phyloP scores from a whole-genome alignment of 768 basidiomycete genomes.

The Cyclocybe cylindracea region DNA sequence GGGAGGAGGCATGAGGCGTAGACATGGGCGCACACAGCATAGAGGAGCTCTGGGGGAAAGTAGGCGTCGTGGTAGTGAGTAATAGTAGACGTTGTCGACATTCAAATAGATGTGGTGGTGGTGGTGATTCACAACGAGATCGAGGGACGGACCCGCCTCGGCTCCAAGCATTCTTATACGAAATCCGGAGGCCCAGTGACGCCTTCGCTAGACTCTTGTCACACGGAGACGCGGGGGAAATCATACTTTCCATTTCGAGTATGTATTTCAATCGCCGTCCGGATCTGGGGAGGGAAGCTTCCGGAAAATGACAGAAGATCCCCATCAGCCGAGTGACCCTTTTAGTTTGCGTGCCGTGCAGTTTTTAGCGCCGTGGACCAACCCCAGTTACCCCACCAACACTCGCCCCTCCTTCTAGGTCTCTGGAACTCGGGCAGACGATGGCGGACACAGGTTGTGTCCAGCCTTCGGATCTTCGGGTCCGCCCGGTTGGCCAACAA shows the following conservation, averaged over 20 bases:
- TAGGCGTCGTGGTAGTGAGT: conserved; percentile 10
- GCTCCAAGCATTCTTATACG: conserved; percentile 6
- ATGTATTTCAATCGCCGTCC: neutral
- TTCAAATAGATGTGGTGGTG: conserved; percentile 19
- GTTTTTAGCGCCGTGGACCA: too few species aligned
- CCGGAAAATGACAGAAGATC: too few species aligned
- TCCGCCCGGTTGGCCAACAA: neutral
- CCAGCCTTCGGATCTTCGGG: conserved; percentile 10
- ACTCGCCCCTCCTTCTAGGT: too few species aligned
- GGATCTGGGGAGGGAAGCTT: neutral
- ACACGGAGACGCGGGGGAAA: neutral
- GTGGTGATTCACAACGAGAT: conserved; percentile 6
- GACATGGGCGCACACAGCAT: conserved; percentile 71
- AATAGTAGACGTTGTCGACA: conserved; percentile 27
- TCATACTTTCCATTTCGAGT: neutral
- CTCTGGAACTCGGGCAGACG: too few species aligned
- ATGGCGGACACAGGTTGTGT: neutral
- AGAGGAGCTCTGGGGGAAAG: conserved; percentile 74
- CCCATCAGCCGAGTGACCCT: too few species aligned
- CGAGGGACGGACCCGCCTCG: neutral
- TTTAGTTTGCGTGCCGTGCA: too few species aligned
- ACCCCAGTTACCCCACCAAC: too few species aligned
- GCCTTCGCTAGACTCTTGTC: neutral
- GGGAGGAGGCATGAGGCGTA: conserved; percentile 65
- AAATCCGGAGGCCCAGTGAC: conserved; percentile 3